Base-by-base conservation (phyloP, 1,139 yeast species). In the Yamadazyma pseudoaaseri region DNA sequence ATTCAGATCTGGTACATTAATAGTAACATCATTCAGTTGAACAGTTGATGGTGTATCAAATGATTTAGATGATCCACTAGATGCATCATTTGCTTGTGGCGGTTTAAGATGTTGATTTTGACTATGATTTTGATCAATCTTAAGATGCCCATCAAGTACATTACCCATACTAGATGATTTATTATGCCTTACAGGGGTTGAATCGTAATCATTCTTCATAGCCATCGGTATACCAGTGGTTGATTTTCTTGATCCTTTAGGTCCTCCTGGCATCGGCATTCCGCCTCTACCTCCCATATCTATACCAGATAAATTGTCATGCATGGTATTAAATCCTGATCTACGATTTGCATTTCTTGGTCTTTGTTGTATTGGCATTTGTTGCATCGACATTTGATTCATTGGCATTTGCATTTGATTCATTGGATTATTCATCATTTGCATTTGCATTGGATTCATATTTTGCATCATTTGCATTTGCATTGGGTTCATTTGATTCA, bases 241-340 rank as follows among this genome's bases (percentile, higher is more conserved):
- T 9, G 50, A 46, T 27, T 44, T 45, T 18, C 49, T 33, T 10
- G 44, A 35, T 7, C 33, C 30, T 39, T 44, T 31, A 22, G 37
- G 23, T 8, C 50, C 51, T 7, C 41, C 45, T 1, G 67, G 62
- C 52, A 54, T 53, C 31, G 74, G 75, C 75, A 69, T 70, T 9
- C 75, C 75, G n/a, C 73, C 75, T 45, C 76, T 58, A 8, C 74
- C 75, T 10, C 75, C 75, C 60, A 67, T 58, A 47, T 70, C 75
- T 20, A 68, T 44, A 3, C 69, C 68, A 21, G 60, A 60, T 17
- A 60, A 44, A 34, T 56, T 60, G 8, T 61, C 65, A 29, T 51
- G 54, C 54, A 60, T 34, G 42, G 53, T 13, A 3, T 71, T 67
- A 44, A 57, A 58, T 10, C 54, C 62, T 0, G 72, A 63, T 17